Conservation (phyloP, 805 yeast genomes). For the Metschnikowia dekortorum region DNA sequence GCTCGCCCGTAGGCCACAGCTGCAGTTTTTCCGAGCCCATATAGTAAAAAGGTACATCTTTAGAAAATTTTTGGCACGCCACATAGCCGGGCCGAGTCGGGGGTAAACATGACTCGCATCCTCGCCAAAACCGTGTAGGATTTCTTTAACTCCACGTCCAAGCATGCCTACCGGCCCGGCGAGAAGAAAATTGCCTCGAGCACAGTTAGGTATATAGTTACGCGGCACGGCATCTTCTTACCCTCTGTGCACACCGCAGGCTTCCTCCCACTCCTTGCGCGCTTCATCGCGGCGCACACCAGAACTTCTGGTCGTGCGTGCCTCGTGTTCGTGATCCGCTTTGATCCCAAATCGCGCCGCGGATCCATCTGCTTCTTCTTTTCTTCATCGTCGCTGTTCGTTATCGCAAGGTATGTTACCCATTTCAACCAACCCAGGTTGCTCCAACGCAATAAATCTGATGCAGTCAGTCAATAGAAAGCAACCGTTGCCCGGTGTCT, state of each 20-base stretch:
- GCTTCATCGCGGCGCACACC: conserved; percentile 2
- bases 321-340: conserved; percentile 12
- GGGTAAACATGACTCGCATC: no score
- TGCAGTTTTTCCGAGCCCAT: no score
- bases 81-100: no score
- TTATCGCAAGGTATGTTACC: conserved; percentile 20
- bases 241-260: neutral
- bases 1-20: neutral
- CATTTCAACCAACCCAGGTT: neutral
- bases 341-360: conserved; percentile 9
- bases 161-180: neutral
- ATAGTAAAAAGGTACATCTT: no score
- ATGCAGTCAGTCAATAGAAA: neutral
- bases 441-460: neutral
- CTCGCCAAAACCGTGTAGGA: no score
- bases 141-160: neutral
- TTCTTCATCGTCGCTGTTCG: conserved; percentile 18
- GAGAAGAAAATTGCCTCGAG: neutral
- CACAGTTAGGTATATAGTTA: neutral
- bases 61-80: no score
- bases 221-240: neutral
- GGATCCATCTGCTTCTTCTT: conserved; percentile 9
- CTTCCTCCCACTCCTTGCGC: conserved; percentile 3
- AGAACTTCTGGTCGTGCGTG: conserved; percentile 14
- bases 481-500: neutral